These are phyloP conservation scores for Trypanosoma scelopori DNA, from an alignment of 208 protist genomes.

Conservation along the genomic window DNA sequence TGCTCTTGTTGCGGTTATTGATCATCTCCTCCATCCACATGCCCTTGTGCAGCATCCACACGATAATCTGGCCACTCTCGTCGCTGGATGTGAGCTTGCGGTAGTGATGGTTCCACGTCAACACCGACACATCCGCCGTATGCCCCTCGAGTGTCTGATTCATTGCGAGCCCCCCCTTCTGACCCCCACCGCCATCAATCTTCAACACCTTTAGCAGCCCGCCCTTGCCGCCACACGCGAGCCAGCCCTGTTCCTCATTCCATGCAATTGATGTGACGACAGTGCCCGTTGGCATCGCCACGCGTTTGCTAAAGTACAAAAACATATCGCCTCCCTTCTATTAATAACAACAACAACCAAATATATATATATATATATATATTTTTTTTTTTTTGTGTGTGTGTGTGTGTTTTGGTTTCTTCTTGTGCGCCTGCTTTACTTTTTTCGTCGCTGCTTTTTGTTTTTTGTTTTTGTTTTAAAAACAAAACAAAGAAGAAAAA, in stretches of 20 bases:
- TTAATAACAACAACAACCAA: no score
- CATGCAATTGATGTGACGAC: constrained; percentile 88
- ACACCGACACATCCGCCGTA: constrained; percentile 69
- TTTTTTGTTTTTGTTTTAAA: constrained; percentile 4
- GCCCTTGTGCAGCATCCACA: constrained; percentile 96
- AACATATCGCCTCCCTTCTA: constrained; percentile 72
- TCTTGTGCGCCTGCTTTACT: background rate
- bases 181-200: constrained; percentile 74
- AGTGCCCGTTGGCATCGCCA: constrained; percentile 94
- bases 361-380: no score
- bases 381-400: no score
- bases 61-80: constrained; percentile 94
- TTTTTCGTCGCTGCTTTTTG: constrained; percentile 1
- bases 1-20: constrained; percentile 95
- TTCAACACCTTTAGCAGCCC: constrained; percentile 96
- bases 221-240: constrained; percentile 94
- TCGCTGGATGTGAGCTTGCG: constrained; percentile 96
- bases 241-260: constrained; percentile 96
- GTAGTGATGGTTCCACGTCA: constrained; percentile 96
- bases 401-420: no score
- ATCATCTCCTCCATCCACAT: constrained; percentile 99
- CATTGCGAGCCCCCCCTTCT: constrained; percentile 89
- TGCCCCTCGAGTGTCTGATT: constrained; percentile 97
- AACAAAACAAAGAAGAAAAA: no score
- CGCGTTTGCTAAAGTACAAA: constrained; percentile 95